Percentiles rank a stretch among this genome's conserved stretches.
Conservation (phyloP, 2,329 filamentous ascomycete species). For the Chrysoporthe cubensis region DNA sequence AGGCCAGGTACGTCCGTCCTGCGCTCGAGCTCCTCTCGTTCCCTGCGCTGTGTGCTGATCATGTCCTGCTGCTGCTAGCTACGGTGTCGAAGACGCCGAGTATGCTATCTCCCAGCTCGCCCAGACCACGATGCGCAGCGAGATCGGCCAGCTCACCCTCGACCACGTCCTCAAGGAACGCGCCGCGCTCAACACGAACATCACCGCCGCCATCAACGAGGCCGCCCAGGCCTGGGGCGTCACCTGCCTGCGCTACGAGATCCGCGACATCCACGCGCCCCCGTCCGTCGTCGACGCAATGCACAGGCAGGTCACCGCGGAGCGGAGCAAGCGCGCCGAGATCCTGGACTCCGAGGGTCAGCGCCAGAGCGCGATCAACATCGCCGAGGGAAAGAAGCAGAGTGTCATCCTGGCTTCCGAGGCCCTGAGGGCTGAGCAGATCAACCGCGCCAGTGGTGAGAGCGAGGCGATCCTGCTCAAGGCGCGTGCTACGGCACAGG, state of each 20-base stretch:
- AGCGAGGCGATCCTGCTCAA: constrained; percentile 89
- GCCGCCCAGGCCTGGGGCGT: constrained; percentile 97
- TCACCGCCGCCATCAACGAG: constrained; percentile 98
- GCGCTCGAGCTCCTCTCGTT: not conserved
- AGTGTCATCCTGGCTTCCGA: constrained; percentile 95
- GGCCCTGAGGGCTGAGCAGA: constrained; percentile 84
- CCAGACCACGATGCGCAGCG: constrained; percentile 97
- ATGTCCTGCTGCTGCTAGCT: constrained; percentile 56
- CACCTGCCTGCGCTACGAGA: constrained; percentile 94
- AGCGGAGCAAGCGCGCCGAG: constrained; percentile 95
- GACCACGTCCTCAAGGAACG: constrained; percentile 98
- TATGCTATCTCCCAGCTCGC: constrained; percentile 98
- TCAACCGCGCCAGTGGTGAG: constrained; percentile 92
- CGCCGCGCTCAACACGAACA: constrained; percentile 93
- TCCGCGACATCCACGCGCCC: constrained; percentile 96
- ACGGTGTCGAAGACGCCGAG: constrained; percentile 97
- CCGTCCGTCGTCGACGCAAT: constrained; percentile 93
- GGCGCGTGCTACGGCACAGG: constrained; percentile 81
- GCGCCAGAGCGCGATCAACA: constrained; percentile 96
- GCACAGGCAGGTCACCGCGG: constrained; percentile 97
- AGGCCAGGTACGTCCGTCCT: constrained; percentile 73
- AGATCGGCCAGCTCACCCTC: constrained; percentile 94
- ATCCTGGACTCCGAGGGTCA: constrained; percentile 98
- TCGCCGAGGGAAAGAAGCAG: constrained; percentile 96
- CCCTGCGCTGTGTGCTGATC: constrained; percentile 1